phyloP scores from a whole-genome alignment of 441 rosid genomes.

The Bocquillonia castaneifolia region DNA sequence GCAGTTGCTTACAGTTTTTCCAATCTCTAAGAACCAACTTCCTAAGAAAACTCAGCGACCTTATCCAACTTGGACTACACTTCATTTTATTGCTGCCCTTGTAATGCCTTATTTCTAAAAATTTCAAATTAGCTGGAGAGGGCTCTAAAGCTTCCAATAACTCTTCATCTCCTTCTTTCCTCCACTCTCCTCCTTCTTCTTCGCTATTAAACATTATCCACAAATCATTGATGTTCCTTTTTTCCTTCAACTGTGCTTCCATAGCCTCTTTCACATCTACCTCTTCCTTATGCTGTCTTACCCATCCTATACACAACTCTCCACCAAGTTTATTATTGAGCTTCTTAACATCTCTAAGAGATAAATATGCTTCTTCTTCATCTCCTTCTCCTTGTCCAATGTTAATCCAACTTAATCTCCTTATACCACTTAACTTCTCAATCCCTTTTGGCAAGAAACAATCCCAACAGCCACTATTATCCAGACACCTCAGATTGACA shows the following conservation, averaged over 20 bases:
- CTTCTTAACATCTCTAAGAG: not conserved
- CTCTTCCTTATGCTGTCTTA: not conserved
- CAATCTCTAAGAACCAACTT: not conserved
- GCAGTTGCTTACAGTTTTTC: not conserved
- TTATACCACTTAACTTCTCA: not conserved
- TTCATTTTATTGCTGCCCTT: not conserved
- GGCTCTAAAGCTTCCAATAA: not conserved
- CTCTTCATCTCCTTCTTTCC: not conserved
- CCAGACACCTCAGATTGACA: not conserved
- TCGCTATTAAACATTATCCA: too few relatives aligned
- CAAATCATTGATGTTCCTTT: not conserved
- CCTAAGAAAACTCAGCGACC: not conserved
- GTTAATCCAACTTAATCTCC: not conserved
- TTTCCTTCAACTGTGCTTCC: not conserved
- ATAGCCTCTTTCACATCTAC: not conserved
- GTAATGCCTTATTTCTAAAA: not conserved
- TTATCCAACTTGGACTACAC: not conserved
- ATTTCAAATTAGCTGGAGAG: not conserved
- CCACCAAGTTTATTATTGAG: not conserved
- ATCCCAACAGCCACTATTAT: not conserved
- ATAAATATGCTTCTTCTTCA: not conserved
- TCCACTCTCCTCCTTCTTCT: not conserved
- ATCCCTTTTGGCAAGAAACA: slow-evolving; percentile 6
- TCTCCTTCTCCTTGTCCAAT: not conserved
- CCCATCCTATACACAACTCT: not conserved